phyloP scores from a whole-genome alignment of 768 basidiomycete genomes.

The Porphyrellus cyaneotinctus region DNA sequence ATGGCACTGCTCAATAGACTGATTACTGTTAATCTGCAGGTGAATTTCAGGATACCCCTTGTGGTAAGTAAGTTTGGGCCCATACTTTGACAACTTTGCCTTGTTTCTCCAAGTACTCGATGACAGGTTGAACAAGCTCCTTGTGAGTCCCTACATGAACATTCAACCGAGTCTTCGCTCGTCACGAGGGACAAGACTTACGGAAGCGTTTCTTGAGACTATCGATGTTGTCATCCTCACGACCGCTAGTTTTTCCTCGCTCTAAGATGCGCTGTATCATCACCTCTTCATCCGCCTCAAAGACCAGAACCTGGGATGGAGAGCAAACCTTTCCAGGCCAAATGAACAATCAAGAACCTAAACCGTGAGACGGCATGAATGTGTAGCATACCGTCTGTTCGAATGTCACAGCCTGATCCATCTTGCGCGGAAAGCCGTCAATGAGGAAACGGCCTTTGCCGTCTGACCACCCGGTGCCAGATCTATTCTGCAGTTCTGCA shows the following conservation, averaged over 20 bases:
- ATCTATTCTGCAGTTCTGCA: slow-evolving; percentile 45
- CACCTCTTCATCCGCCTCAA: slow-evolving; percentile 80
- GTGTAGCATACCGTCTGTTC: slow-evolving; percentile 66
- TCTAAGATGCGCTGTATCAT: slow-evolving; percentile 84
- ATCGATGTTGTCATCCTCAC: slow-evolving; percentile 92
- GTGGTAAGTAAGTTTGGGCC: not conserved
- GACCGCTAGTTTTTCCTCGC: slow-evolving; percentile 88
- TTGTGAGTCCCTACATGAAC: slow-evolving; percentile 66
- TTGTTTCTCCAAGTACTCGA: slow-evolving; percentile 66
- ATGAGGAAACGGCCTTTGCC: slow-evolving; percentile 87
- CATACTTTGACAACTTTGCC: slow-evolving; percentile 76
- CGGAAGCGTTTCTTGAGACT: slow-evolving; percentile 97
- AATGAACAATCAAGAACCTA: not conserved
- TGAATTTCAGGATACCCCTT: not conserved
- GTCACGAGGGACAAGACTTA: slow-evolving; percentile 33
- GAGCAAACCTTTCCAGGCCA: slow-evolving; percentile 59
- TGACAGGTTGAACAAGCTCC: slow-evolving; percentile 89
- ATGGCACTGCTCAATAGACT: slow-evolving; percentile 70
- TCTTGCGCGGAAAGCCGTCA: slow-evolving; percentile 96
- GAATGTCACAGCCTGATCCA: slow-evolving; percentile 95
- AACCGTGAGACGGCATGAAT: not conserved
- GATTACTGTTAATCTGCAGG: slow-evolving; percentile 62
- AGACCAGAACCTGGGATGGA: slow-evolving; percentile 80
- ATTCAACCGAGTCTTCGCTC: not conserved
- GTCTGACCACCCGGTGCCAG: slow-evolving; percentile 57